phyloP scores from a whole-genome alignment of 345 rosid genomes.

The Acer saccharum region DNA sequence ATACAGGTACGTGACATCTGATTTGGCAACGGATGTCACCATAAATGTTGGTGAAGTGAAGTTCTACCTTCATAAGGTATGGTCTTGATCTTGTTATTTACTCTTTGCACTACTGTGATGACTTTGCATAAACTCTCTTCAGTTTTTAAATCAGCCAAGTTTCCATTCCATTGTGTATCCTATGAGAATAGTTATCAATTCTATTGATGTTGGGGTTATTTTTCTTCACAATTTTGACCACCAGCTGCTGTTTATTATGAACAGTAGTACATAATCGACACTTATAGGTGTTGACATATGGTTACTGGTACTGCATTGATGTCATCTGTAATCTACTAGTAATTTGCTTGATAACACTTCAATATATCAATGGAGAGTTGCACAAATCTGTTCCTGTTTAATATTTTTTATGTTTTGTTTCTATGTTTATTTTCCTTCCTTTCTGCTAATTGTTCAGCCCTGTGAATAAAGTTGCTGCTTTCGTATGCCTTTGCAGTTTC shows the following conservation, averaged over 20 bases:
- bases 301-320: too few relatives aligned
- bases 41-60: conserved; percentile 71
- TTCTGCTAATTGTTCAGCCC: not conserved
- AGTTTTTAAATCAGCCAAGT: not conserved
- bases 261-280: not conserved
- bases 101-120: not conserved
- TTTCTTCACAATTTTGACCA: not conserved
- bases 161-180: not conserved
- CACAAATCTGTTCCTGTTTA: not conserved
- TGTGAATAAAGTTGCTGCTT: conserved; percentile 1
- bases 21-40: conserved; percentile 72
- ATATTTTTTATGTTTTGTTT: not conserved
- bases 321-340: too few relatives aligned
- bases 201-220: not conserved
- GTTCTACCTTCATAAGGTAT: conserved; percentile 89
- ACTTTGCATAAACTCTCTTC: not conserved
- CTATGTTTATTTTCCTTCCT: not conserved
- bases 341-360: too few relatives aligned
- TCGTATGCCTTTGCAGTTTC: conserved; percentile 60
- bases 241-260: not conserved
- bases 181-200: not conserved
- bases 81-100: not conserved
- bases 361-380: not conserved
- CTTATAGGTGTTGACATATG: too few relatives aligned
- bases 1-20: conserved; percentile 71